Conservation (phyloP, 1,284 basidiomycete species). For the Moesziomyces parantarcticus region DNA sequence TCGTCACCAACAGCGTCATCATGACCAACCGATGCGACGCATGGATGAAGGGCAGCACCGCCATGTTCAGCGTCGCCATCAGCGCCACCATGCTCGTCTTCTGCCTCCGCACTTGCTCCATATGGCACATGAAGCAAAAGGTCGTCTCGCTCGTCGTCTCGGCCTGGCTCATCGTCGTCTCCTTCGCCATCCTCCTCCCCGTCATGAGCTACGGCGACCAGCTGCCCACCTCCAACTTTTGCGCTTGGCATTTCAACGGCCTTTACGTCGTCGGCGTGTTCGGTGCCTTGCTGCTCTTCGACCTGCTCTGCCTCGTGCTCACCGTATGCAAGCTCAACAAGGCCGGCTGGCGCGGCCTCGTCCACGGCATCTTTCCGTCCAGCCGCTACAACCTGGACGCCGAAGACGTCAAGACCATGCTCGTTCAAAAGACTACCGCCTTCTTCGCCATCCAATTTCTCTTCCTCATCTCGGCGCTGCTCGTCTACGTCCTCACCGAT, state of each 20-base stretch:
- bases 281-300: slow-evolving; percentile 45
- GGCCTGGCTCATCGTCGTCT: slow-evolving; percentile 47
- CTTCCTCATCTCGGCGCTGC: slow-evolving; percentile 47
- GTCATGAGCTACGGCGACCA: slow-evolving; percentile 31
- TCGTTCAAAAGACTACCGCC: slow-evolving; percentile 55
- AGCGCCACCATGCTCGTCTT: slow-evolving; percentile 59
- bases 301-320: slow-evolving; percentile 46
- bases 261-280: slow-evolving; percentile 46
- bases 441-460: slow-evolving; percentile 56
- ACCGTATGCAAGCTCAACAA: slow-evolving; percentile 59
- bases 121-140: slow-evolving; percentile 51
- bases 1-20: slow-evolving; percentile 49
- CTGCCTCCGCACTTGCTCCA: slow-evolving; percentile 52
- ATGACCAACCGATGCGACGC: slow-evolving; percentile 40
- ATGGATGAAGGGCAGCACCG: slow-evolving; percentile 42
- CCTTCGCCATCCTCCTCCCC: slow-evolving; percentile 44
- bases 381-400: slow-evolving; percentile 35
- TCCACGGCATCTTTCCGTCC: slow-evolving; percentile 39
- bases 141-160: slow-evolving; percentile 48
- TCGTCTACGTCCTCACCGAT: slow-evolving; percentile 43
- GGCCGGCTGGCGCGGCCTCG: slow-evolving; percentile 49
- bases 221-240: slow-evolving; percentile 50
- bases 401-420: slow-evolving; percentile 58
- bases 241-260: slow-evolving; percentile 47
- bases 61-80: slow-evolving; percentile 49